Evolutionary conservation across 495 filamentous ascomycete genomes (phyloP).

Genomic region (Penicillium ochrochloron): DNA sequence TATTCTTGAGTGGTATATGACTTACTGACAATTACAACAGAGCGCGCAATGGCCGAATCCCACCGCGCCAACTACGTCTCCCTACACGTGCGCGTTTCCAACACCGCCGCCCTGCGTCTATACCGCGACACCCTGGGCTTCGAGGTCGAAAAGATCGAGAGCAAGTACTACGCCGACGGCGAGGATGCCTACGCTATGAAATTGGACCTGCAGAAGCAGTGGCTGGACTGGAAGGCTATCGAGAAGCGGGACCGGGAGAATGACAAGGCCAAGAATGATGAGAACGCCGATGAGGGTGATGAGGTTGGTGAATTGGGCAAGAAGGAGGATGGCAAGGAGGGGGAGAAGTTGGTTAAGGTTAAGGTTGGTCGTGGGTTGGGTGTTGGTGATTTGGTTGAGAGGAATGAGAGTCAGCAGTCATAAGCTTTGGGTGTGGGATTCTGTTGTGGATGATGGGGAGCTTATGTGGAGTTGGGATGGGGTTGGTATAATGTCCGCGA

Average conservation of each 20-base stretch:
- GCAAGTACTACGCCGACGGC: constrained; percentile 97
- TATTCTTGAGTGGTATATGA: neutral
- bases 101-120: constrained; percentile 84
- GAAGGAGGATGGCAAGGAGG: constrained; percentile 51
- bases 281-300: constrained; percentile 45
- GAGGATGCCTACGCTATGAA: constrained; percentile 97
- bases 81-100: constrained; percentile 92
- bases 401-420: constrained; percentile 57
- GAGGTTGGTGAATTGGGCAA: constrained; percentile 57
- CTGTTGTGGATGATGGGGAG: neutral
- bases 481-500: neutral
- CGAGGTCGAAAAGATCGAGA: constrained; percentile 84
- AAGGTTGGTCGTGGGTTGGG: constrained; percentile 82
- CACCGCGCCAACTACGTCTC: constrained; percentile 91
- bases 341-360: constrained; percentile 63
- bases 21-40: constrained; percentile 43
- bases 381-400: constrained; percentile 85
- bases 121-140: constrained; percentile 95
- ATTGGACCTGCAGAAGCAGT: constrained; percentile 73
- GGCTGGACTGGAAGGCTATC: constrained; percentile 51
- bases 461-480: neutral
- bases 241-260: constrained; percentile 48
- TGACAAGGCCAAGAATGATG: constrained; percentile 33
- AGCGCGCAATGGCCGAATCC: constrained; percentile 94
- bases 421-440: neutral